Base-by-base conservation (phyloP, 2,329 filamentous ascomycete genomes). In the Pyrenochaeta sp. region DNA sequence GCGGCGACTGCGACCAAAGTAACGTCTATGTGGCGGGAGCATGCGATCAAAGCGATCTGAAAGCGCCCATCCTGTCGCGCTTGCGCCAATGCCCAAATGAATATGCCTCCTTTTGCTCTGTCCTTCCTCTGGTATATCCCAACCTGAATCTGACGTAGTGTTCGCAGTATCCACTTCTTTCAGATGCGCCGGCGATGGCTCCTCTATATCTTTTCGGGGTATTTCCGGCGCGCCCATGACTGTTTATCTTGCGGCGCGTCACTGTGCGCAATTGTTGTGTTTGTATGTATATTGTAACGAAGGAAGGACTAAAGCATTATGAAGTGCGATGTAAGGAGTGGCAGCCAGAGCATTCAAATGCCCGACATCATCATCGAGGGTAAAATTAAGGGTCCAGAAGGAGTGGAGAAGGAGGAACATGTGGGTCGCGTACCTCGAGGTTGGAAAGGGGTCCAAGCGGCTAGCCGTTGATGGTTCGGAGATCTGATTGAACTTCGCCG, bases 1-100 rank as follows among this genome's bases (percentile, higher is more conserved):
- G 27, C 74, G 75, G 48, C 79, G 73, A 57, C 69, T 76, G 52
- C 77, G 70, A 8, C 78, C 76, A 45, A 80, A 53, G 52, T 80
- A 81, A 40, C 66, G 72, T 53, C 66, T 75, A 44, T 79, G 73
- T 5, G 76, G 74, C 8, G 79, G 77, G 4, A 80, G 56, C 9
- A 76, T 45, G 36, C 66, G 67, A 61, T 80, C 72, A 32, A 80
- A 73, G 54, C 65, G 67, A 51, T 71, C 68, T 28, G 68, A 62
- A n/a, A 73, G 42, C 8, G 71, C 58, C 67, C 71, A 75, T 30
- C 56, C 54, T 39, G 59, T 59, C 28, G 66, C 55, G 24, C 43
- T 60, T 40, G 59, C 53, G 43, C 61, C 66, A 25, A 64, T 36
- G 39, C 65, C 61, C 12, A 67, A 30, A 8, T 52, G 50, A 13